Percentiles rank a stretch among this genome's conserved stretches.
These are phyloP conservation scores for Neobulgaria alba DNA, from an alignment of 2,329 filamentous ascomycete genomes.

Conservation along the genomic window DNA sequence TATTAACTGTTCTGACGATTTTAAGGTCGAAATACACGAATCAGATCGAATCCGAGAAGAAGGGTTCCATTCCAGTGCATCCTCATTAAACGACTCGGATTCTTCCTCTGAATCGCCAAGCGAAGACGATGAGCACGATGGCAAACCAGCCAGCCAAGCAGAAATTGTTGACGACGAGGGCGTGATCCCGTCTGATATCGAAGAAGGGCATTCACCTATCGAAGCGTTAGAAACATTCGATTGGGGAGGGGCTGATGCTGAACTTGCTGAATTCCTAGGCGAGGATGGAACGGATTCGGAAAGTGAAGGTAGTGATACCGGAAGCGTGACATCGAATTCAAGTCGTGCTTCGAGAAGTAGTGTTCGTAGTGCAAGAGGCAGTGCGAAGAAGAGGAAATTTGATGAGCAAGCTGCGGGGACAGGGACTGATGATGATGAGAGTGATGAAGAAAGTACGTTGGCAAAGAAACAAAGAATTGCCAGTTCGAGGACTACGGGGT, in stretches of 20 bases:
- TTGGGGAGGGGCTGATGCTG: conserved; percentile 58
- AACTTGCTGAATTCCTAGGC: conserved; percentile 66
- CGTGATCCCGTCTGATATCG: conserved; percentile 41
- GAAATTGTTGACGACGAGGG: conserved; percentile 38
- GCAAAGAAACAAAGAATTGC: conserved; percentile 45
- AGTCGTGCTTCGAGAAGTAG: conserved; percentile 14
- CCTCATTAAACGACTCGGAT: conserved; percentile 32
- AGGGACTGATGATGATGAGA: conserved; percentile 41
- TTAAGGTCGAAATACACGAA: conserved; percentile 57
- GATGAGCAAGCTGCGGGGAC: conserved; percentile 31
- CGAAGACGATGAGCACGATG: conserved; percentile 24
- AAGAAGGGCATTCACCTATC: conserved; percentile 43
- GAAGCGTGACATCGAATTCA: conserved; percentile 1
- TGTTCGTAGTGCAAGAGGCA: conserved; percentile 15
- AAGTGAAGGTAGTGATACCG: conserved; percentile 26
- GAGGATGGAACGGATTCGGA: conserved; percentile 41
- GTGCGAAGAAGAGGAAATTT: conserved; percentile 26
- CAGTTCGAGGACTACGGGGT: conserved; percentile 36
- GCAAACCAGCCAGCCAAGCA: conserved; percentile 23
- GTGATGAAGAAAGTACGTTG: conserved; percentile 39
- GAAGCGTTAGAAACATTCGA: conserved; percentile 50
- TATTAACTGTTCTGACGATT: not conserved
- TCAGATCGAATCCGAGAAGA: conserved; percentile 40
- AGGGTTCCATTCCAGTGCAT: conserved; percentile 38
- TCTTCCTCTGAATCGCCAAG: not conserved